phyloP scores from a whole-genome alignment of 139 green algal genomes.

The Closterium sp. region DNA sequence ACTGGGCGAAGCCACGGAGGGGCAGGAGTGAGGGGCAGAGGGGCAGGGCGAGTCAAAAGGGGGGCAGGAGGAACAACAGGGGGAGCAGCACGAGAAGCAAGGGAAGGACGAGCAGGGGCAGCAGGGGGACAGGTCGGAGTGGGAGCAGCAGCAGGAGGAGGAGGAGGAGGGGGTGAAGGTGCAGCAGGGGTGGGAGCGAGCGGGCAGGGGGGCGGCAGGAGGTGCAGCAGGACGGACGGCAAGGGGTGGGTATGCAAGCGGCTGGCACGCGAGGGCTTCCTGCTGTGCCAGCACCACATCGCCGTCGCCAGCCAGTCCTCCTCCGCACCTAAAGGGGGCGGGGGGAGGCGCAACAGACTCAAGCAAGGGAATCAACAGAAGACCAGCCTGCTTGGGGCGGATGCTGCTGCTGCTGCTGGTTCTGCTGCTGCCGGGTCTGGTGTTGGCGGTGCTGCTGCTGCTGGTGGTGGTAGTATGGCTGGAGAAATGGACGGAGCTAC shows the following conservation, averaged over 20 bases:
- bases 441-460: background rate
- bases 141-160: too few relatives aligned
- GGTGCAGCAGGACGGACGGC: background rate
- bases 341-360: background rate
- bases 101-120: background rate
- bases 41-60: background rate
- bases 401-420: background rate
- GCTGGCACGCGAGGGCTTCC: background rate
- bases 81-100: background rate
- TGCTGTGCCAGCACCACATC: background rate
- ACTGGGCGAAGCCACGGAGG: background rate
- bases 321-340: background rate
- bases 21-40: background rate
- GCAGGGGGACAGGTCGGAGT: background rate
- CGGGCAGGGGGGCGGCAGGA: background rate
- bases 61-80: background rate
- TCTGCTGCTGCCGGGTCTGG: background rate
- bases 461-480: background rate
- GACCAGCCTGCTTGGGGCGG: background rate
- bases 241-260: background rate
- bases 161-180: background rate
- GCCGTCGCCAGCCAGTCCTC: background rate
- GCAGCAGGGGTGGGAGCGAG: background rate
- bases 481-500: background rate
- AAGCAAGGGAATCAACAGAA: background rate